Percentiles rank a stretch among this genome's conserved stretches.
Conservation (phyloP, 2,329 filamentous ascomycete species). For the Xylariomycetidae sp. region DNA sequence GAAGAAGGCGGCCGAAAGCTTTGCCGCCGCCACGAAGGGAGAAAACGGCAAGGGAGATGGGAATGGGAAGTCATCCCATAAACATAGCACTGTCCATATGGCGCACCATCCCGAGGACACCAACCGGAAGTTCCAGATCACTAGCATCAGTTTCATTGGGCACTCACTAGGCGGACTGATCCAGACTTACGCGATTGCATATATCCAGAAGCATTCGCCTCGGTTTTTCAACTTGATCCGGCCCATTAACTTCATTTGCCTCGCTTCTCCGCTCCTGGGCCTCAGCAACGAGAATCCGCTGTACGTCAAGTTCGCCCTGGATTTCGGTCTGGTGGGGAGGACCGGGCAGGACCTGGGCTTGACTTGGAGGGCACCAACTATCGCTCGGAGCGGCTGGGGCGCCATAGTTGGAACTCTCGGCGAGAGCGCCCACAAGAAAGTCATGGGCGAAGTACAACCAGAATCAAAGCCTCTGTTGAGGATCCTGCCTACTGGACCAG, state of each 20-base stretch:
- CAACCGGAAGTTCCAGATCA: slow-evolving; percentile 69
- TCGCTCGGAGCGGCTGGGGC: slow-evolving; percentile 81
- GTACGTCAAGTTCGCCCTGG: slow-evolving; percentile 93
- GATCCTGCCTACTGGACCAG: slow-evolving; percentile 85
- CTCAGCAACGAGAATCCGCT: slow-evolving; percentile 96
- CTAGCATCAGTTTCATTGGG: slow-evolving; percentile 90
- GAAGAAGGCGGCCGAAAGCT: slow-evolving; percentile 42
- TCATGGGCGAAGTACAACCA: slow-evolving; percentile 58
- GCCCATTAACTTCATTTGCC: slow-evolving; percentile 82
- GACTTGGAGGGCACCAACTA: slow-evolving; percentile 85
- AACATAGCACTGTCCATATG: slow-evolving; percentile 54
- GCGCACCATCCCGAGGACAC: slow-evolving; percentile 20
- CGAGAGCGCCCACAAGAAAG: slow-evolving; percentile 55
- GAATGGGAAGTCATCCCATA: slow-evolving; percentile 46
- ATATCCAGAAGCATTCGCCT: slow-evolving; percentile 93
- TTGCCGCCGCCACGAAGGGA: slow-evolving; percentile 33
- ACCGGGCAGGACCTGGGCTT: slow-evolving; percentile 93
- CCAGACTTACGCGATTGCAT: slow-evolving; percentile 91
- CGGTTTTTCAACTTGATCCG: slow-evolving; percentile 80
- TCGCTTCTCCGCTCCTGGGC: slow-evolving; percentile 84
- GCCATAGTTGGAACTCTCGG: slow-evolving; percentile 79
- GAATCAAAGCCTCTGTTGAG: slow-evolving; percentile 83
- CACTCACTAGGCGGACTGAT: slow-evolving; percentile 87
- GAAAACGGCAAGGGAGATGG: slow-evolving; percentile 35
- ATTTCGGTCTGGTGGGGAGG: slow-evolving; percentile 92